These are phyloP conservation scores for Myriosclerotinia curreyana DNA, from an alignment of 2,329 filamentous ascomycete genomes.

Conservation along the genomic window DNA sequence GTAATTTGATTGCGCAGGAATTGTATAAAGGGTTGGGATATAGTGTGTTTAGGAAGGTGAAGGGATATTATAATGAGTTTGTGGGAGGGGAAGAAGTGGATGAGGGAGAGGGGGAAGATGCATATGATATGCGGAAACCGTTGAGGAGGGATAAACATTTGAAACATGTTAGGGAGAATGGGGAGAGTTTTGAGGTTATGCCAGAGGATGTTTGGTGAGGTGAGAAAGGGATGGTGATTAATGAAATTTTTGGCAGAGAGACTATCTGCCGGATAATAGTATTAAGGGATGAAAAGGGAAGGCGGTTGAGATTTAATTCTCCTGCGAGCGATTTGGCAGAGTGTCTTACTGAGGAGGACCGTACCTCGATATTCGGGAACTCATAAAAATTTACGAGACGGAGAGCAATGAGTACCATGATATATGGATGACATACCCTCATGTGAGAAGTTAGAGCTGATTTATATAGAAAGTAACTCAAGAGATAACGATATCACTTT, in stretches of 20 bases:
- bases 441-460: no score
- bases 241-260: not conserved
- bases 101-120: slow-evolving; percentile 77
- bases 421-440: no score
- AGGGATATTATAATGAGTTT: slow-evolving; percentile 91
- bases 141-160: slow-evolving; percentile 74
- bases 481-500: no score
- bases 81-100: slow-evolving; percentile 63
- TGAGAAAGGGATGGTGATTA: not conserved
- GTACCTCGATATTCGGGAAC: no score
- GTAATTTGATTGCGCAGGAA: slow-evolving; percentile 80
- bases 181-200: slow-evolving; percentile 72
- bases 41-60: slow-evolving; percentile 81
- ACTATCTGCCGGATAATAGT: no score
- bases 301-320: slow-evolving; percentile 13
- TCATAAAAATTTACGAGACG: no score
- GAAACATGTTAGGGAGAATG: slow-evolving; percentile 76
- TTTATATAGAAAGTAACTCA: no score
- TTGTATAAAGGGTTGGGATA: slow-evolving; percentile 94
- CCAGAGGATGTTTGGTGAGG: slow-evolving; percentile 81
- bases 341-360: no score
- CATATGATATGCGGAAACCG: slow-evolving; percentile 95
- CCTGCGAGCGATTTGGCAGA: not conserved
- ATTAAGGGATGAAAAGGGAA: not conserved
- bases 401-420: not conserved